Evolutionary conservation across 164 flowering plant genomes (phyloP).

Genomic region (Umbellularia californica): DNA sequence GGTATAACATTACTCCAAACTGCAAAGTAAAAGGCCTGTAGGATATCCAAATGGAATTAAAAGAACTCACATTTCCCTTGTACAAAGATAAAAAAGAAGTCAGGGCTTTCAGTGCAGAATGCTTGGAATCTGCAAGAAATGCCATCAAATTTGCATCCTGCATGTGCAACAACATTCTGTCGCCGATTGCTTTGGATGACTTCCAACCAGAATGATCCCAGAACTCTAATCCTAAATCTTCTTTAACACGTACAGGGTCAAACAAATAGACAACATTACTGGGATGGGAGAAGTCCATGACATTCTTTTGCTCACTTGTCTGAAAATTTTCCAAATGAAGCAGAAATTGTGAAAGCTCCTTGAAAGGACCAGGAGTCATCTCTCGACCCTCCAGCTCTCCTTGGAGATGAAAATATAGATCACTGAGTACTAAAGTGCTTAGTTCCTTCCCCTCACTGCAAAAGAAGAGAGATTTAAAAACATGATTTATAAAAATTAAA

Average conservation of each 20-base stretch:
- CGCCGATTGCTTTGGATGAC: slow-evolving; percentile 52
- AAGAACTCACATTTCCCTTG: slow-evolving; percentile 47
- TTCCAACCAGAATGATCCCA: slow-evolving; percentile 82
- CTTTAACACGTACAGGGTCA: slow-evolving; percentile 39
- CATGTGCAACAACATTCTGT: slow-evolving; percentile 51
- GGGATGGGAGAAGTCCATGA: slow-evolving; percentile 24
- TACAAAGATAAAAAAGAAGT: slow-evolving; percentile 35
- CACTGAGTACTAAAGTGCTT: slow-evolving; percentile 54
- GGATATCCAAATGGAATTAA: background rate
- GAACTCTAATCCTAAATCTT: slow-evolving; percentile 56
- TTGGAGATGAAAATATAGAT: slow-evolving; percentile 79
- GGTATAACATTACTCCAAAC: too few relatives aligned
- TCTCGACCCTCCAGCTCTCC: slow-evolving; percentile 90
- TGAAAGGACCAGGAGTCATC: slow-evolving; percentile 64
- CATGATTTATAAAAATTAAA: background rate
- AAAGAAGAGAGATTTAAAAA: background rate
- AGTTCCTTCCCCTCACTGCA: slow-evolving; percentile 63
- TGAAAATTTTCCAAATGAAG: slow-evolving; percentile 38
- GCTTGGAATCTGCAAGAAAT: slow-evolving; percentile 51
- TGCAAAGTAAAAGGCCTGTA: background rate
- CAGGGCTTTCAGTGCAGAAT: slow-evolving; percentile 56
- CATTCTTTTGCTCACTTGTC: slow-evolving; percentile 30
- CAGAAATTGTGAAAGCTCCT: slow-evolving; percentile 62
- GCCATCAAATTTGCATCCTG: slow-evolving; percentile 52
- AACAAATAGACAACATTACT: slow-evolving; percentile 33